A percentile compares a stretch with the other conserved stretches of the same genome.
Conservation (phyloP, 2,329 filamentous ascomycete genomes). For the Penicillium janthinellum region DNA sequence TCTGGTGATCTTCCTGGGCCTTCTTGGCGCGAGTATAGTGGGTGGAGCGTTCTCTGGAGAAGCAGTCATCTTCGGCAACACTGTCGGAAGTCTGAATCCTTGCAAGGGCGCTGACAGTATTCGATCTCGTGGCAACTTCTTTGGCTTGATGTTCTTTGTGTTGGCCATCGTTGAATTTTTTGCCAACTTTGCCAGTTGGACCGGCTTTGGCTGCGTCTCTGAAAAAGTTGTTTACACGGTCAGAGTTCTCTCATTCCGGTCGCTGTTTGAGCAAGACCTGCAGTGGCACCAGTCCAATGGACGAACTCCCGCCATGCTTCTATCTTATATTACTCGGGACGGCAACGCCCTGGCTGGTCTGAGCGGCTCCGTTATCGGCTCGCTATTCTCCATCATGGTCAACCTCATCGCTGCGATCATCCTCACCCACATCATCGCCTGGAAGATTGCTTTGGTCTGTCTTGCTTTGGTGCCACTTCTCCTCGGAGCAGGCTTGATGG, state of each 20-base stretch:
- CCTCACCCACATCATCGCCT: constrained; percentile 70
- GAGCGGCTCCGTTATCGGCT: constrained; percentile 70
- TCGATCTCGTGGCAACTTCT: constrained; percentile 54
- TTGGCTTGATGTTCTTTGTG: constrained; percentile 62
- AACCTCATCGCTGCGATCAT: constrained; percentile 70
- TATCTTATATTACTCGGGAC: constrained; percentile 71
- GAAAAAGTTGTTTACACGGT: constrained; percentile 67
- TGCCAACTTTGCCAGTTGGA: constrained; percentile 63
- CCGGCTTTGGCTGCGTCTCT: constrained; percentile 59
- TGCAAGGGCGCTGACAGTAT: constrained; percentile 55
- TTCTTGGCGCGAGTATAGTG: constrained; percentile 56
- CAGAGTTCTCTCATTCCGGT: constrained; percentile 64
- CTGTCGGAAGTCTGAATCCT: constrained; percentile 58
- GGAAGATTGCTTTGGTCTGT: constrained; percentile 75
- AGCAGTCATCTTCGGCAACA: constrained; percentile 63
- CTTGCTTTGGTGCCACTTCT: constrained; percentile 69
- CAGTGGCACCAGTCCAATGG: constrained; percentile 71
- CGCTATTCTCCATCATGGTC: constrained; percentile 66
- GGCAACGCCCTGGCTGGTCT: constrained; percentile 67
- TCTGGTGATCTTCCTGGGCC: constrained; percentile 50
- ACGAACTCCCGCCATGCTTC: constrained; percentile 62
- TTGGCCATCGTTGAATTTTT: constrained; percentile 62
- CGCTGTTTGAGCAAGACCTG: constrained; percentile 66
- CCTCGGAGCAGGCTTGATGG: constrained; percentile 69
- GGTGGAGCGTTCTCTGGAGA: constrained; percentile 60